Base-by-base conservation (phyloP, 148 eudicot genomes). In the Spergularia marina region DNA sequence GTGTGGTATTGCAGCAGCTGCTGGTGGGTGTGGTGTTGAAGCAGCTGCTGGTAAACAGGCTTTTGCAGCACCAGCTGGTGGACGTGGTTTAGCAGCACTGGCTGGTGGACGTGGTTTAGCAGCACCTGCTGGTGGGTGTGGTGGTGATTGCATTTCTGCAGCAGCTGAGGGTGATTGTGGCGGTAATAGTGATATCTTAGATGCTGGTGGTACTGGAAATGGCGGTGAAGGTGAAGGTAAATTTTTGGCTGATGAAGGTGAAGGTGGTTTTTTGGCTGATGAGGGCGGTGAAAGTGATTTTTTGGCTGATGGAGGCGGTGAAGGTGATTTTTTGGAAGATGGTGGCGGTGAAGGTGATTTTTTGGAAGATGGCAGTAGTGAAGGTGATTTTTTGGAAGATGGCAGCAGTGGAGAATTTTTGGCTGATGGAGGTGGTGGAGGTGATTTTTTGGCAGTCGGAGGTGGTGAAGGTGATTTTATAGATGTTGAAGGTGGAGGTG, bases 1-100 rank as follows among this genome's bases (percentile, higher is more conserved):
- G 18, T 60, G 78, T 12, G 72, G 71, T 53, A 44, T 12, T 68
- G 49, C 20, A n/a, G 18, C 41, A 20, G 64, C 34, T 21, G 75
- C 53, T 54, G 72, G 67, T 6, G 75, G 57, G 52, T 68, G 63
- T 15, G 70, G 25, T 17, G 16, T 65, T 16, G 4, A 3, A 7
- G 52, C 69, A 39, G 20, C 21, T 18, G 71, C 53, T n/a, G 69
- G 14, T 10, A 44, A 17, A 17, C 15, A 51, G 30, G 6, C 49
- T 17, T 53, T 16, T 55, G 40, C 6, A 6, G 63, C 15, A 18
- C 23, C 21, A 6, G 3, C 34, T 3, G 66, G 75, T 0, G 55
- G 66, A 13, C 40, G 14, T 53, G 60, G 63, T 16, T 20, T 7
- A 10, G 44, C 16, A 30, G 11, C 8, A 30, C 20, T 30, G 0